Evolutionary conservation across 805 yeast species (phyloP), one percentile per base, ranked within the genome.

Genomic region (Metschnikowia dekortorum): DNA sequence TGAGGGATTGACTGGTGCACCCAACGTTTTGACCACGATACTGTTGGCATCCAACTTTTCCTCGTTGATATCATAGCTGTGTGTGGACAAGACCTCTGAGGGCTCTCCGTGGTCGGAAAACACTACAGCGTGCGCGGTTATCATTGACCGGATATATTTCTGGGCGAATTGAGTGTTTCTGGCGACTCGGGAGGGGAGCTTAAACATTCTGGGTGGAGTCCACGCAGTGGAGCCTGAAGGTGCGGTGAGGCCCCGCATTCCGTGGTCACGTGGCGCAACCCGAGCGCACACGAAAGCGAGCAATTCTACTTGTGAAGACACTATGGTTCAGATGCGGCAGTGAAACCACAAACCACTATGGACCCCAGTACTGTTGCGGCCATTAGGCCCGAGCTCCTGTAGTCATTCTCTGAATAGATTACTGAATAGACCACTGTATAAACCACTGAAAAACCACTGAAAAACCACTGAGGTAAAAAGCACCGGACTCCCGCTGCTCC

Each of bases 101-200:
- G 89, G 89, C 38, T 79, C 83, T 16, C 96, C 96, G 61, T 87
- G 84, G 13, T 74, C 67, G 6, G 83, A 68, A 63, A 84, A 88
- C 22, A 85, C 78, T 36, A 87, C 81, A 8, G 94, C 87, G 57
- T 79, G 80, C 0, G 89, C 78, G 16, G 83, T 73, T 47, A 74
- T 65, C 77, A 73, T 73, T 37, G 46, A 35, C 36, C 46, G 35
- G 8, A 44, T 16, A 16, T 44, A 40, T 11, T 64, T 57, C 29
- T 38, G 26, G 10, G 57, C 40, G 18, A 40, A 36, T 34, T 38
- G 39, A 8, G 43, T 30, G 42, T 39, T 47, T 39, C 37, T 49
- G 7, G 47, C 33, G 22, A 43, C 29, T 28, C 47, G 36, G 44
- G 44, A 18, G 5, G 54, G 38, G 31, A 49, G 44, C 46, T 37